Evolutionary conservation across 1,284 basidiomycete species (phyloP).

Genomic region (Sporisorium reilianum): DNA sequence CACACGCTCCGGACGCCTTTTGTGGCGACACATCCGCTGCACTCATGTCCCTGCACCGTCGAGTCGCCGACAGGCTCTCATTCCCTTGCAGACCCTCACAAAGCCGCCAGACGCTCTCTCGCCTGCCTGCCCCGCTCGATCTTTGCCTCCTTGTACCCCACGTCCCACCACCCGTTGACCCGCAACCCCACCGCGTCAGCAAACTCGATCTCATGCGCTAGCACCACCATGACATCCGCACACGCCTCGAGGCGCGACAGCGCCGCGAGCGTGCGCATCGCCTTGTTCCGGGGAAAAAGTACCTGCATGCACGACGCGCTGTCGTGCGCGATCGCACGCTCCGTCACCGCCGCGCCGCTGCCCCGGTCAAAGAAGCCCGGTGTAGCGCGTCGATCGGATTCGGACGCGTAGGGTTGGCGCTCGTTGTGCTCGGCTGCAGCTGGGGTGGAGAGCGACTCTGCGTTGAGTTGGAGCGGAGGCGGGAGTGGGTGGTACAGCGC

Average conservation of each 20-base stretch:
- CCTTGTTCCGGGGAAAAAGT: conserved; percentile 23
- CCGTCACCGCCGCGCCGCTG: conserved; percentile 11
- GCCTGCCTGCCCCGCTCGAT: conserved; percentile 5
- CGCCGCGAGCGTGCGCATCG: conserved; percentile 16
- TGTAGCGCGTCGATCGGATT: conserved; percentile 19
- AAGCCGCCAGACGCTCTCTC: conserved; percentile 4
- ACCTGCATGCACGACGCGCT: conserved; percentile 26
- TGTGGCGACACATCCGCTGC: neutral
- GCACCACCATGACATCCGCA: conserved; percentile 31
- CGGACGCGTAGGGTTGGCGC: neutral
- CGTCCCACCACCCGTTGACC: conserved; percentile 12
- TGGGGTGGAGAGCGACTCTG: conserved; percentile 9
- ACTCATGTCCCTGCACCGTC: neutral
- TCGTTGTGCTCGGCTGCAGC: neutral
- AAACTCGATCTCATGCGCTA: conserved; percentile 28
- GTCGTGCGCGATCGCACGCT: conserved; percentile 11
- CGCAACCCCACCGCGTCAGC: conserved; percentile 10
- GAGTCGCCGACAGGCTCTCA: no score
- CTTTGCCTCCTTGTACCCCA: conserved; percentile 23
- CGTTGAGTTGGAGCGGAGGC: conserved; percentile 16
- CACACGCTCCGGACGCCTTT: no score
- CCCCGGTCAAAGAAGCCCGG: conserved; percentile 23
- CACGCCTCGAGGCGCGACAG: conserved; percentile 22
- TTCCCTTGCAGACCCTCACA: neutral
- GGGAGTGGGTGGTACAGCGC: conserved; percentile 31